Percentiles rank a stretch among this genome's conserved stretches.
These are phyloP conservation scores for Urochloa ruziziensis DNA, from an alignment of 176 grass and related monocot genomes.

Conservation along the genomic window DNA sequence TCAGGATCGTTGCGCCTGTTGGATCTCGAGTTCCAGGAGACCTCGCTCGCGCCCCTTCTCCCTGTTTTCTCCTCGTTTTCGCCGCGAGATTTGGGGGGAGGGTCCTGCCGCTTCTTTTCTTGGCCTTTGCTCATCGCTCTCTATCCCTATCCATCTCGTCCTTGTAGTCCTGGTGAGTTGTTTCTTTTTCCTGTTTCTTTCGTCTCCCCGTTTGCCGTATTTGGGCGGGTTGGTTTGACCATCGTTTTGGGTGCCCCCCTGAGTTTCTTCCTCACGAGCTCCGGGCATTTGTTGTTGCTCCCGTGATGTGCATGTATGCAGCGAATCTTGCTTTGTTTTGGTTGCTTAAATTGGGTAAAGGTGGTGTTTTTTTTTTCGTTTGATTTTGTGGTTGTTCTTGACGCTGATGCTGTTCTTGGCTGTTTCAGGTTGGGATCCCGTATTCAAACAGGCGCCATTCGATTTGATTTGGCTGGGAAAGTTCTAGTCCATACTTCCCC, in stretches of 20 bases:
- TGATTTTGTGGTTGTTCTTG: background rate
- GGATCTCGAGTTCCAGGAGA: slow-evolving; percentile 27
- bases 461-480: slow-evolving; percentile 7
- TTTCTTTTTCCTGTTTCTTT: background rate
- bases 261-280: slow-evolving; percentile 16
- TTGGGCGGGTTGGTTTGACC: slow-evolving; percentile 20
- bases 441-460: background rate
- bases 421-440: slow-evolving; percentile 16
- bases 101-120: background rate
- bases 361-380: background rate
- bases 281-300: background rate
- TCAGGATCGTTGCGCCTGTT: slow-evolving; percentile 5
- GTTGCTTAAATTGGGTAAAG: slow-evolving; percentile 25
- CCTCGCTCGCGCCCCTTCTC: too few species aligned
- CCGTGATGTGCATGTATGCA: slow-evolving; percentile 7
- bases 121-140: background rate
- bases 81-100: slow-evolving; percentile 17
- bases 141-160: background rate
- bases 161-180: background rate
- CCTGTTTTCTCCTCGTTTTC: background rate
- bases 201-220: background rate
- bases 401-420: background rate
- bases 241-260: background rate
- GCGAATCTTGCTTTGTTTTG: slow-evolving; percentile 3
- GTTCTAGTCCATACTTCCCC: background rate